These are phyloP conservation scores for Scopulariopsis brevicaulis DNA, from an alignment of 2,329 filamentous ascomycete species.

Conservation along the genomic window DNA sequence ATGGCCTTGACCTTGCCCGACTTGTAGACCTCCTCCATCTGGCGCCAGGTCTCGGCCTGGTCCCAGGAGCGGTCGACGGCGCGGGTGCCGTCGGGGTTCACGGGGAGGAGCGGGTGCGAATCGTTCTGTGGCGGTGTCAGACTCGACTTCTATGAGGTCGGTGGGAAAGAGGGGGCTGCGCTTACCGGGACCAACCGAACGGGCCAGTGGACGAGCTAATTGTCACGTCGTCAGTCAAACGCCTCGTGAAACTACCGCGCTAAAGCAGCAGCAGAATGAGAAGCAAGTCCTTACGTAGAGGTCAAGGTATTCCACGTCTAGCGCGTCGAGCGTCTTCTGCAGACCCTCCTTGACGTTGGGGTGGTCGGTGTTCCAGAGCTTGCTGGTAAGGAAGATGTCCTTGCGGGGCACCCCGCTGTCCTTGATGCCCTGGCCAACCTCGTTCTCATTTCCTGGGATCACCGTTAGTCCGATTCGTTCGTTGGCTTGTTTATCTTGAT, in stretches of 20 bases:
- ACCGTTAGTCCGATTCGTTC: slow-evolving; percentile 16
- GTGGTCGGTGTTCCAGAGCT: slow-evolving; percentile 74
- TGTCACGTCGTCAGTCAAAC: not conserved
- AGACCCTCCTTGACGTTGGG: slow-evolving; percentile 53
- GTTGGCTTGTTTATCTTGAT: not conserved
- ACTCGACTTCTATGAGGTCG: not conserved
- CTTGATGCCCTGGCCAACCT: slow-evolving; percentile 54
- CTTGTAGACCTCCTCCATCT: slow-evolving; percentile 57
- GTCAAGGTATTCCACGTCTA: slow-evolving; percentile 56
- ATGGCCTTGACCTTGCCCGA: slow-evolving; percentile 69
- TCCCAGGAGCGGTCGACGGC: slow-evolving; percentile 70
- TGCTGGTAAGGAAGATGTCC: slow-evolving; percentile 65
- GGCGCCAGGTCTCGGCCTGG: slow-evolving; percentile 68
- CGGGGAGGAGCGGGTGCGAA: slow-evolving; percentile 13
- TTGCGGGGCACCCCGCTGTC: slow-evolving; percentile 52
- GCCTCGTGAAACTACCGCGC: not conserved
- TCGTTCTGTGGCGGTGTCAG: slow-evolving; percentile 10
- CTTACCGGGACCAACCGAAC: slow-evolving; percentile 31
- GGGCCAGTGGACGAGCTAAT: slow-evolving; percentile 52
- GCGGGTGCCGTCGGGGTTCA: slow-evolving; percentile 47
- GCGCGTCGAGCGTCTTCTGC: slow-evolving; percentile 44
- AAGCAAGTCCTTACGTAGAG: slow-evolving; percentile 67
- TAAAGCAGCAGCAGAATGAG: slow-evolving; percentile 22
- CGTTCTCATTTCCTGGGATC: slow-evolving; percentile 65
- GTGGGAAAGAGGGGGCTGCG: not conserved